Evolutionary conservation across 75 land plant genomes (phyloP).

Genomic region (Selaginella tamariscina): DNA sequence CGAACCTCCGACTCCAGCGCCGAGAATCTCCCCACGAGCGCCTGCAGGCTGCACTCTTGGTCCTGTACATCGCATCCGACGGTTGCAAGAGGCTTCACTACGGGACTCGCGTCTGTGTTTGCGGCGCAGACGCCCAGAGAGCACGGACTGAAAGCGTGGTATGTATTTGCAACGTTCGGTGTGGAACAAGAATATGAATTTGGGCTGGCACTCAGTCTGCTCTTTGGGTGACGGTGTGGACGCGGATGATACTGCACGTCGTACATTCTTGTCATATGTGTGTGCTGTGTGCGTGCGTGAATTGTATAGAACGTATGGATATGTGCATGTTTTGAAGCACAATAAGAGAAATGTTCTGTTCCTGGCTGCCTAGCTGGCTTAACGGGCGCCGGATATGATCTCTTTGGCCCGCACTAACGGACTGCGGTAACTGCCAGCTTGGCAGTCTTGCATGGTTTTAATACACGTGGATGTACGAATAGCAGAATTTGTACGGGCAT

Average conservation of each 20-base stretch:
- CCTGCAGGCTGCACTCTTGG: not conserved
- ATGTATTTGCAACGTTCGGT: not conserved
- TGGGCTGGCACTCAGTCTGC: too few species aligned
- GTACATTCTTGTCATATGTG: not conserved
- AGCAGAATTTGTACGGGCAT: too few species aligned
- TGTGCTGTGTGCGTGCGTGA: not conserved
- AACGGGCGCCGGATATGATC: too few species aligned
- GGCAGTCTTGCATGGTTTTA: too few species aligned
- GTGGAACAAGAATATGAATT: not conserved
- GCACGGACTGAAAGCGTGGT: not conserved
- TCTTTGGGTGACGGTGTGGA: not conserved
- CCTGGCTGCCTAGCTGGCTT: too few species aligned
- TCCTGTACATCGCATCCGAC: not conserved
- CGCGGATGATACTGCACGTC: not conserved
- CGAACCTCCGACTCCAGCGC: constrained; percentile 8
- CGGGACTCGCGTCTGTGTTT: not conserved
- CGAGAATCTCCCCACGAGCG: constrained; percentile 7
- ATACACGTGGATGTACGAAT: too few species aligned
- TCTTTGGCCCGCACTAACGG: too few species aligned
- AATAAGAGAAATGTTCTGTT: too few species aligned
- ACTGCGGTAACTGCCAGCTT: not conserved
- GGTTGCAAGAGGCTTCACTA: not conserved
- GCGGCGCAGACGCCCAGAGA: too few species aligned
- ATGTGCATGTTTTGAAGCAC: too few species aligned
- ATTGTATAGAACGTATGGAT: too few species aligned